A percentile compares a stretch with the other conserved stretches of the same genome.
Conservation (phyloP, 176 grass and related monocot species). For the Oryza coarctata region DNA sequence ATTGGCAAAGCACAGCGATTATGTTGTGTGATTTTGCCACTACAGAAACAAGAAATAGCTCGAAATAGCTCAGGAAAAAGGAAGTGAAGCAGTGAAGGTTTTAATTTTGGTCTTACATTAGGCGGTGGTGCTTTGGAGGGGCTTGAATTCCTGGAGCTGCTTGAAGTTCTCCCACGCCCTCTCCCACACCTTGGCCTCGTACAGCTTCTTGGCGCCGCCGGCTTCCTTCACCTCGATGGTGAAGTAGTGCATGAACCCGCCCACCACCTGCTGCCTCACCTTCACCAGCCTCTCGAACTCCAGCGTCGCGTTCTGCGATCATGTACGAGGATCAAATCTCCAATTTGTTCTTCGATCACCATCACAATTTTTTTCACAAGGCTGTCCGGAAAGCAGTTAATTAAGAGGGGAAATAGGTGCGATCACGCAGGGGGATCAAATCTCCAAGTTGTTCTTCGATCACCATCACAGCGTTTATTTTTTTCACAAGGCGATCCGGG, state of each 20-base stretch:
- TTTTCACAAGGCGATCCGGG: too few relatives aligned
- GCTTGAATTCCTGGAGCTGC: constrained; percentile 64
- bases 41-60: too few relatives aligned
- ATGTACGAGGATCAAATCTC: not conserved
- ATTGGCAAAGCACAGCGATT: not conserved
- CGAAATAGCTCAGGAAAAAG: too few relatives aligned
- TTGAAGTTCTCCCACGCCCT: constrained; percentile 63
- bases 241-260: constrained; percentile 59
- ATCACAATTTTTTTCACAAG: not conserved
- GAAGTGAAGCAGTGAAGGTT: too few relatives aligned
- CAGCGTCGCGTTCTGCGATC: constrained; percentile 48
- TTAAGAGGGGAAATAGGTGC: not conserved
- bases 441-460: too few relatives aligned
- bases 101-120: too few relatives aligned
- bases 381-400: too few relatives aligned
- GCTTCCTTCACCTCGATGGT: constrained; percentile 64
- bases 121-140: not conserved
- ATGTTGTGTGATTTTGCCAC: too few relatives aligned
- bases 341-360: too few relatives aligned
- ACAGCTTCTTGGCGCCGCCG: constrained; percentile 47
- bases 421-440: not conserved
- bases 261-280: constrained; percentile 55
- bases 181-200: constrained; percentile 64
- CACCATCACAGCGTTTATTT: too few relatives aligned
- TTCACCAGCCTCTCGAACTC: constrained; percentile 67